Evolutionary conservation across 768 basidiomycete genomes (phyloP).

Genomic region (Rhizopogon vesiculosus): DNA sequence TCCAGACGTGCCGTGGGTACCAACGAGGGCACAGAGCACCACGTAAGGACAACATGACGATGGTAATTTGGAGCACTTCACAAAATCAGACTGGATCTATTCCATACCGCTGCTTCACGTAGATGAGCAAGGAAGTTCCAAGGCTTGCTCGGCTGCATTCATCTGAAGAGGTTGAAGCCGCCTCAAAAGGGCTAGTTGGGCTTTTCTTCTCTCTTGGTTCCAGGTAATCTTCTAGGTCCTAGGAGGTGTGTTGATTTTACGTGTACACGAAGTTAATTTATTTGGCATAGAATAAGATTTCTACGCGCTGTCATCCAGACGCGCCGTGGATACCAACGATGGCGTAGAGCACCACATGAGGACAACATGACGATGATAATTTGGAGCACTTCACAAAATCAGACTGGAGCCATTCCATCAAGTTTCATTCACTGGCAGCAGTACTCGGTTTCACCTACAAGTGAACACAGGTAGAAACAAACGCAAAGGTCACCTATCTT

Average conservation of each 20-base stretch:
- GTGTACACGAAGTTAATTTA: too few relatives aligned
- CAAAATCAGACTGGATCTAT: not conserved
- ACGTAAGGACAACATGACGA: slow-evolving; percentile 28
- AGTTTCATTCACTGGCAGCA: slow-evolving; percentile 34
- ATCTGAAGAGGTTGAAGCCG: too few relatives aligned
- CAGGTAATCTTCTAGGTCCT: too few relatives aligned
- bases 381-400: not conserved
- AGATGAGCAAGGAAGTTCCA: too few relatives aligned
- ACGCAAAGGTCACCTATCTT: too few relatives aligned
- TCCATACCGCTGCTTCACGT: too few relatives aligned
- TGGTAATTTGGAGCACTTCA: slow-evolving; percentile 30
- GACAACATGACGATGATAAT: slow-evolving; percentile 31
- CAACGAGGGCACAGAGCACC: slow-evolving; percentile 51
- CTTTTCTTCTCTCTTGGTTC: too few relatives aligned
- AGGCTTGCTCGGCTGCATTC: too few relatives aligned
- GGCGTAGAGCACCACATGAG: slow-evolving; percentile 45
- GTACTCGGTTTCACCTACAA: slow-evolving; percentile 15
- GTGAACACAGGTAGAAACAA: too few relatives aligned
- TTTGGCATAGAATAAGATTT: slow-evolving; percentile 28
- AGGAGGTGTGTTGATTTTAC: too few relatives aligned
- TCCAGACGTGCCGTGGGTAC: slow-evolving; percentile 61
- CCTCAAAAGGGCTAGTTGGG: too few relatives aligned
- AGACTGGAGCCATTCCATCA: not conserved
- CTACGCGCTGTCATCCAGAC: slow-evolving; percentile 53
- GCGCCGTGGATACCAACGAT: slow-evolving; percentile 67